Base-by-base conservation (phyloP, 2,329 filamentous ascomycete genomes). In the Cladophialophora chaetospira region DNA sequence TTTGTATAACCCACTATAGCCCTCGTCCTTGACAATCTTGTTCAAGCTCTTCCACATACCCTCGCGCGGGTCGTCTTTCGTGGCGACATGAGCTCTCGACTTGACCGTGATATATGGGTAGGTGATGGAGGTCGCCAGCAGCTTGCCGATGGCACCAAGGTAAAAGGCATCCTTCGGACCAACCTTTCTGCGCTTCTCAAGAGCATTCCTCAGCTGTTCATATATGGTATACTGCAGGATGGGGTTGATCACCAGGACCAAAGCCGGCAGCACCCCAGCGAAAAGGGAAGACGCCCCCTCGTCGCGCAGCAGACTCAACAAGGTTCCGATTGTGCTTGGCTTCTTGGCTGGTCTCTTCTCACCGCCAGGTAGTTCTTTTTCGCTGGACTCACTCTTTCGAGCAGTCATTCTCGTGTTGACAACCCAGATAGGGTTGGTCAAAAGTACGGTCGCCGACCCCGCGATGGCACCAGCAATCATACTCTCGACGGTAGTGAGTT, bases 31-130 rank as follows among this genome's bases (percentile, higher is more conserved):
- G 59, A 97, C 82, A 58, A 97, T 92, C 59, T 87, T 83, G 69
- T 82, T 85, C 70, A 99, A 82, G 26, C 86, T 89, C 64, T 86
- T 82, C 51, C 86, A 80, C 81, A 97, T 88, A 65, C 88, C 88
- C 75, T 95, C 88, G 75, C 88, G 88, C 63, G 85, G 86, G n/a
- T 83, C 82, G 61, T 85, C 86, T 68, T 85, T 85, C 61, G 82
- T 86, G 25, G 92, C 91, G 60, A 99, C 91, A 73, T 99, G 94
- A 85, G 96, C 96, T 71, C 91, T 85, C 75, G 91, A 96, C 86
- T 99, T 99, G 68, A 99, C 88, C 3, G 94, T 99, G 72, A 99
- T 97, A 72, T 99, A 99, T 9, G 94, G 94, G 74, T 99, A 99
- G 4, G 94, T 99, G 68, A 97, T 89, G 60, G 82, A 86, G 2